These are phyloP conservation scores for Trapa bicornis DNA, from an alignment of 345 rosid species.

Conservation along the genomic window DNA sequence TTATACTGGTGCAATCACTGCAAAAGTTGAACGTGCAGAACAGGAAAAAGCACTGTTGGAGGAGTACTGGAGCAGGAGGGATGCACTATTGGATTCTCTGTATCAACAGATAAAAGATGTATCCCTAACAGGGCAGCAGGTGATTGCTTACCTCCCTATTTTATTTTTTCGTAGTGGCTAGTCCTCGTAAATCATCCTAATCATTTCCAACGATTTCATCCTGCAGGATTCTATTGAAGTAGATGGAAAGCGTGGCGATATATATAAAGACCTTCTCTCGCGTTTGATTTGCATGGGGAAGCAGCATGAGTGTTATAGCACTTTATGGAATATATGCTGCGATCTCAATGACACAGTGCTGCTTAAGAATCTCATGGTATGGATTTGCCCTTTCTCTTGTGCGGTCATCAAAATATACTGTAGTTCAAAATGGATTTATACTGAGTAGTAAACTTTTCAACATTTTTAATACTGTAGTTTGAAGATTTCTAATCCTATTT, in stretches of 20 bases:
- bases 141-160: slow-evolving; percentile 14
- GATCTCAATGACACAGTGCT: slow-evolving; percentile 68
- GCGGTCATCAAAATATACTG: background rate
- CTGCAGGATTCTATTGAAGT: slow-evolving; percentile 38
- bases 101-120: slow-evolving; percentile 54
- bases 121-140: slow-evolving; percentile 36
- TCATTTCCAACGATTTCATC: background rate
- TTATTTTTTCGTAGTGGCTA: slow-evolving; percentile 1
- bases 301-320: slow-evolving; percentile 65
- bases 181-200: slow-evolving; percentile 1
- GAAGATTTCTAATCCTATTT: background rate
- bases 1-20: slow-evolving; percentile 49
- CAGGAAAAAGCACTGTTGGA: slow-evolving; percentile 54
- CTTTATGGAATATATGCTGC: slow-evolving; percentile 77
- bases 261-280: slow-evolving; percentile 46
- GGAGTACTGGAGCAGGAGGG: slow-evolving; percentile 71
- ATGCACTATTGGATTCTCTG: slow-evolving; percentile 55
- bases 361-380: slow-evolving; percentile 81
- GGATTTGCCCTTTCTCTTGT: slow-evolving; percentile 7
- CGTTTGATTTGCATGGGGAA: slow-evolving; percentile 61
- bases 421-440: background rate
- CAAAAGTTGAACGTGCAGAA: slow-evolving; percentile 57
- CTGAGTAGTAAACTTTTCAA: background rate
- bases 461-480: background rate
- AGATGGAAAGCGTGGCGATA: slow-evolving; percentile 32